Percentiles rank a stretch among this genome's conserved stretches.
Conservation (phyloP, 192 early-diverging fungal species). For the Umbelopsis vinacea region DNA sequence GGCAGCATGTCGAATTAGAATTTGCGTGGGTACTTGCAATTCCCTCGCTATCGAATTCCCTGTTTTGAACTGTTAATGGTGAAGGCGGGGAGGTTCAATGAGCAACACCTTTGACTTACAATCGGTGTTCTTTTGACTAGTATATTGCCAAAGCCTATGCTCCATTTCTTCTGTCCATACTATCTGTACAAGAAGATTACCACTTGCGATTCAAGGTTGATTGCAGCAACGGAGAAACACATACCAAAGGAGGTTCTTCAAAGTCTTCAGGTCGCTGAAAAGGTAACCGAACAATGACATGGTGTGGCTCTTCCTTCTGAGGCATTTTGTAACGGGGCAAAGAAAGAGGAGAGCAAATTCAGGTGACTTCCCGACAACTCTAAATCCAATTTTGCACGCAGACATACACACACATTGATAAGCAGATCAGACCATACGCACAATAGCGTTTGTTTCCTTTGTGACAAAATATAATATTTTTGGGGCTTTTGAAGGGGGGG, state of each 20-base stretch:
- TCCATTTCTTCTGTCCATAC: slow-evolving; percentile 68
- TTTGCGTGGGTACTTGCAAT: slow-evolving; percentile 53
- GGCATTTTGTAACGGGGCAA: slow-evolving; percentile 23
- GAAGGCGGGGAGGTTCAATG: not conserved
- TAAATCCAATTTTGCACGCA: not conserved
- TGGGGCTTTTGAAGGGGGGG: not conserved
- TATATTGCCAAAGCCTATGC: slow-evolving; percentile 56
- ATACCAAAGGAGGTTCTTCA: slow-evolving; percentile 57
- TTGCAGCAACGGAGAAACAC: not conserved
- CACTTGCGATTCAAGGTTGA: not conserved
- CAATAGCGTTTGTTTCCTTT: not conserved
- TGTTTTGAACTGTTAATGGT: slow-evolving; percentile 7
- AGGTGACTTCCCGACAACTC: not conserved
- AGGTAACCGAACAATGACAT: slow-evolving; percentile 58
- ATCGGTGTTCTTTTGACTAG: slow-evolving; percentile 59
- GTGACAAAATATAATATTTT: slow-evolving; percentile 24
- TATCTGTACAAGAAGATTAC: slow-evolving; percentile 38
- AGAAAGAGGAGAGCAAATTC: not conserved
- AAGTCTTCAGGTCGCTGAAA: slow-evolving; percentile 53
- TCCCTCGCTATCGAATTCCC: slow-evolving; percentile 57
- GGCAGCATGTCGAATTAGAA: slow-evolving; percentile 57
- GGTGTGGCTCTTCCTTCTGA: slow-evolving; percentile 45
- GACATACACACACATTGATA: not conserved
- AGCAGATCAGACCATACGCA: not conserved
- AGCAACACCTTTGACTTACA: slow-evolving; percentile 44